phyloP scores from a whole-genome alignment of 1,139 yeast species.

The Geotrichum klebahnii region DNA sequence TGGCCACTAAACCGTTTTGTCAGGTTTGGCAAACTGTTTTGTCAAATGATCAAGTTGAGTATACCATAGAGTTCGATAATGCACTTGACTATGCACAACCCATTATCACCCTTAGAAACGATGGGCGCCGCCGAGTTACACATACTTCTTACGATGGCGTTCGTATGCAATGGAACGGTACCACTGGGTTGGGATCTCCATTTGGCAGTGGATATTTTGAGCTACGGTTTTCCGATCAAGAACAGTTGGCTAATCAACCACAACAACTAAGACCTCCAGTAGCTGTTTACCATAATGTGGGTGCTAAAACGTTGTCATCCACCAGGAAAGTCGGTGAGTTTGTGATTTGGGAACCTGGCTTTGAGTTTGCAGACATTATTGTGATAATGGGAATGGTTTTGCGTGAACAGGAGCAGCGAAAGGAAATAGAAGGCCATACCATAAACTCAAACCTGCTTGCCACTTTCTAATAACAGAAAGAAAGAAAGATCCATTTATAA shows the following conservation, averaged over 20 bases:
- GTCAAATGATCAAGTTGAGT: constrained; percentile 16
- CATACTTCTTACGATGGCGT: constrained; percentile 22
- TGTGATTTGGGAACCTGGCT: constrained; percentile 24
- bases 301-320: constrained; percentile 17
- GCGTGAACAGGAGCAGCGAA: constrained; percentile 23
- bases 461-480: too few species aligned
- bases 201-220: constrained; percentile 28
- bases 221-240: constrained; percentile 21
- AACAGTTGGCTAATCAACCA: not conserved
- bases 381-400: constrained; percentile 24
- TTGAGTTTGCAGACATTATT: constrained; percentile 20
- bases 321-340: constrained; percentile 24
- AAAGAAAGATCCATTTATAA: too few species aligned
- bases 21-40: constrained; percentile 21
- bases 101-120: constrained; percentile 23
- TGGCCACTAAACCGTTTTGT: constrained; percentile 15
- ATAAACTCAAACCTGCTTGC: too few species aligned
- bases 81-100: constrained; percentile 18
- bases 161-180: constrained; percentile 26
- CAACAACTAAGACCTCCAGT: constrained; percentile 20
- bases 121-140: constrained; percentile 24
- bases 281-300: constrained; percentile 22
- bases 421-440: constrained; percentile 22
- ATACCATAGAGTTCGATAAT: constrained; percentile 18
- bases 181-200: constrained; percentile 28